Percentiles rank a stretch among this genome's conserved stretches.
Evolutionary conservation across 1,284 basidiomycete species (phyloP).

Genomic region (Leccinum pallidistipes): DNA sequence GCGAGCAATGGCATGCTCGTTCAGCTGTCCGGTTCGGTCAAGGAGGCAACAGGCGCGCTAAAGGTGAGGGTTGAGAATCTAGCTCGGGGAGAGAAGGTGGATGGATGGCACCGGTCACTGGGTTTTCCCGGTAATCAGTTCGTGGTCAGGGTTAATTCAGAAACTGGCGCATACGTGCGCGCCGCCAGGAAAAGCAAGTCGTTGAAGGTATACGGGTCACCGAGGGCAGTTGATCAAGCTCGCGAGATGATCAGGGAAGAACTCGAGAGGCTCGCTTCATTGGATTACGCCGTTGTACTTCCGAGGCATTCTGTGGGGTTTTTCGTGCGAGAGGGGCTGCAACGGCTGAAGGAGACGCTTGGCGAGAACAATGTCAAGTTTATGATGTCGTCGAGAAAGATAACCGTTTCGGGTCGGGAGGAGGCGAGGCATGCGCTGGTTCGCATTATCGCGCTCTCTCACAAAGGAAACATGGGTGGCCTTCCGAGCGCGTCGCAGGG

Average conservation of each 20-base stretch:
- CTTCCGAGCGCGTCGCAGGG: slow-evolving; percentile 10
- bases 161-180: slow-evolving; percentile 43
- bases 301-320: slow-evolving; percentile 42
- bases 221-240: slow-evolving; percentile 37
- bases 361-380: slow-evolving; percentile 52
- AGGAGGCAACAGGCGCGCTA: slow-evolving; percentile 50
- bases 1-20: slow-evolving; percentile 24
- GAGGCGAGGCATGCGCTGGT: slow-evolving; percentile 46
- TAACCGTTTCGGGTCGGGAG: slow-evolving; percentile 51
- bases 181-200: slow-evolving; percentile 42
- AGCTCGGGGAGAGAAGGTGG: slow-evolving; percentile 47
- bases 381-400: slow-evolving; percentile 34
- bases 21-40: slow-evolving; percentile 37
- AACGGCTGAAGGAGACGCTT: slow-evolving; percentile 46
- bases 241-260: slow-evolving; percentile 43
- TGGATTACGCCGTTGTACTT: slow-evolving; percentile 41
- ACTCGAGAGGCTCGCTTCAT: slow-evolving; percentile 41
- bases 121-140: slow-evolving; percentile 33
- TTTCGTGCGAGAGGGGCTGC: slow-evolving; percentile 48
- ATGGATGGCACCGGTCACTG: slow-evolving; percentile 50
- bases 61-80: slow-evolving; percentile 61
- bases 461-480: slow-evolving; percentile 17
- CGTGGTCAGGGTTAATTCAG: slow-evolving; percentile 33
- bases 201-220: slow-evolving; percentile 44
- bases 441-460: slow-evolving; percentile 43